These are phyloP conservation scores for Rubroshorea leprosula DNA, from an alignment of 345 rosid species.

Conservation along the genomic window DNA sequence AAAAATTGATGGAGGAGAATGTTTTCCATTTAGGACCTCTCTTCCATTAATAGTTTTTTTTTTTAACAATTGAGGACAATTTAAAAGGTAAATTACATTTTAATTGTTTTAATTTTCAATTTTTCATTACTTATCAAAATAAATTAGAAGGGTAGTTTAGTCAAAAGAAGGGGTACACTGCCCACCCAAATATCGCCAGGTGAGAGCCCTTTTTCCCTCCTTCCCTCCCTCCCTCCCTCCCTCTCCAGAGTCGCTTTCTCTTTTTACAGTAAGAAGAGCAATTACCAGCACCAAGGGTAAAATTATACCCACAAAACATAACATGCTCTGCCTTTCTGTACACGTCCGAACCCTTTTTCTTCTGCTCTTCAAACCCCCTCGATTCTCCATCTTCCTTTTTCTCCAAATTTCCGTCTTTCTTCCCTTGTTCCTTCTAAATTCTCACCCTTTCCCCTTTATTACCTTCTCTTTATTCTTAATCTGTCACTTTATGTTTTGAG, in stretches of 20 bases:
- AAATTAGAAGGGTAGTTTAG: not conserved
- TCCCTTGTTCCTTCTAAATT: too few species aligned
- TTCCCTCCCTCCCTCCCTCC: not conserved
- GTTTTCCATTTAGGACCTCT: too few species aligned
- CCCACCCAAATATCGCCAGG: slow-evolving; percentile 14
- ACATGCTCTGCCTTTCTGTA: slow-evolving; percentile 11
- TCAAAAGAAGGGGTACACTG: not conserved
- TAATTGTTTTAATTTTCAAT: too few species aligned
- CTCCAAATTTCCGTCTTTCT: not conserved
- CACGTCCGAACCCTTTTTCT: slow-evolving; percentile 21
- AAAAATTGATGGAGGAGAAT: too few species aligned
- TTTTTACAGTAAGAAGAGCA: slow-evolving; percentile 21
- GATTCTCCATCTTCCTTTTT: not conserved
- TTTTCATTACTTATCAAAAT: too few species aligned
- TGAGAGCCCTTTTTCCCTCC: not conserved
- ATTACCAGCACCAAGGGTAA: slow-evolving; percentile 5
- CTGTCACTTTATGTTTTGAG: not conserved
- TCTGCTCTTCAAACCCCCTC: slow-evolving; percentile 17
- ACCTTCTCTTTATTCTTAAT: too few species aligned
- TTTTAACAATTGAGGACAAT: too few species aligned
- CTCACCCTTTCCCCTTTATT: too few species aligned
- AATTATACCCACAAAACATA: not conserved
- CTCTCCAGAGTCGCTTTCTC: slow-evolving; percentile 3
- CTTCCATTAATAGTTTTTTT: too few species aligned
- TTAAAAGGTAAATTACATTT: too few species aligned